phyloP scores from a whole-genome alignment of 2,329 filamentous ascomycete species.

The Dothistroma septosporum region DNA sequence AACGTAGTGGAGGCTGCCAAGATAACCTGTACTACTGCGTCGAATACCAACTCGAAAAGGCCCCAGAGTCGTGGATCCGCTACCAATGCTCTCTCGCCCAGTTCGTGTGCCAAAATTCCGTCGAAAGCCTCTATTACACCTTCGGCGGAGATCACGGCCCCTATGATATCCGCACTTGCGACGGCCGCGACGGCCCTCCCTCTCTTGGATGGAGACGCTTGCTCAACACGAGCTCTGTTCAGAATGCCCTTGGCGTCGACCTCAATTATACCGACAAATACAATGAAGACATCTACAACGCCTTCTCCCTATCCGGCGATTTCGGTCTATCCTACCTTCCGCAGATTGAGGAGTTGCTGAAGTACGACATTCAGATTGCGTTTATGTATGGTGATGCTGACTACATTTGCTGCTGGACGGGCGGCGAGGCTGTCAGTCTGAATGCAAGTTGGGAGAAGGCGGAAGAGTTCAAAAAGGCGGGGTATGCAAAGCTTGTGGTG shows the following conservation, averaged over 20 bases:
- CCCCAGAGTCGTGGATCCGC: constrained; percentile 3
- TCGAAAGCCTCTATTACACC: constrained; percentile 7
- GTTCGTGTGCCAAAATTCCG: constrained; percentile 2
- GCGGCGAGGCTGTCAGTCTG: constrained; percentile 35
- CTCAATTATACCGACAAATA: constrained; percentile 51
- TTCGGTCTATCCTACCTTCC: constrained; percentile 46
- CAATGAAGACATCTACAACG: constrained; percentile 41
- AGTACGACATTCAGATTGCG: constrained; percentile 42
- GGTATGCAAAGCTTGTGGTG: constrained; percentile 37
- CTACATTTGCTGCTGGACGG: constrained; percentile 46
- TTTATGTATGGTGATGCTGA: constrained; percentile 49
- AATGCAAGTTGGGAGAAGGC: constrained; percentile 30
- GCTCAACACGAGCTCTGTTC: constrained; percentile 52
- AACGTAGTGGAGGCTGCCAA: constrained; percentile 6
- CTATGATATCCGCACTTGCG: constrained; percentile 10
- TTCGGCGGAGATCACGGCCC: background rate
- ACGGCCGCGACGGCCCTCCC: constrained; percentile 53
- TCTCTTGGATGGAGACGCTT: constrained; percentile 52
- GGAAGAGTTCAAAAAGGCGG: constrained; percentile 38
- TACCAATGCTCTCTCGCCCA: constrained; percentile 2
- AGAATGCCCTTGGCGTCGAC: constrained; percentile 54
- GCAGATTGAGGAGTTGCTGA: constrained; percentile 36
- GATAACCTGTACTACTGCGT: background rate
- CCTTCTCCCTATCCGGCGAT: constrained; percentile 48
- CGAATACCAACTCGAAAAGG: background rate